These are phyloP conservation scores for Cryptococcus deneoformans DNA, from an alignment of 1,284 basidiomycete species.

Conservation along the genomic window DNA sequence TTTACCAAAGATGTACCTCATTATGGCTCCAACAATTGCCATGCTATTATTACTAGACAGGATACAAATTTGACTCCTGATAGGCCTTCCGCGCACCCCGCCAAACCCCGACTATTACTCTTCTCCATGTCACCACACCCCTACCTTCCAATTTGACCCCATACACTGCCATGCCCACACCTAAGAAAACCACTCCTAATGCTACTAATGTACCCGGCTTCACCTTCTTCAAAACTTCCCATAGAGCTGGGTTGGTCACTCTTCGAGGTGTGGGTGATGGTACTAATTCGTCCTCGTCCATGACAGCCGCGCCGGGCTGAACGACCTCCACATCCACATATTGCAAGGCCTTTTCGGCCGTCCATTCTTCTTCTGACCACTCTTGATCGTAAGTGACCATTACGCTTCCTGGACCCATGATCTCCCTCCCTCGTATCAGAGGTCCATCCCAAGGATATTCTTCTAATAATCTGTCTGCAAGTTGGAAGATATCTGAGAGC, in stretches of 20 bases:
- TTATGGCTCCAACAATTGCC: too few species aligned
- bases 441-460: slow-evolving; percentile 40
- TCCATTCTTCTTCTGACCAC: slow-evolving; percentile 3
- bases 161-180: slow-evolving; percentile 38
- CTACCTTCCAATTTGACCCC: slow-evolving; percentile 20
- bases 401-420: slow-evolving; percentile 38
- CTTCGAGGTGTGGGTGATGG: not conserved
- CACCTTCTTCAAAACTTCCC: slow-evolving; percentile 4
- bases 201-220: slow-evolving; percentile 24
- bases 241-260: too few species aligned
- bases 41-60: too few species aligned
- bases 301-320: slow-evolving; percentile 10
- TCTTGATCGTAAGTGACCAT: slow-evolving; percentile 38
- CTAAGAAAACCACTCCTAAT: slow-evolving; percentile 31
- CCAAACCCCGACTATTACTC: too few species aligned
- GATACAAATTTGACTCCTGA: too few species aligned
- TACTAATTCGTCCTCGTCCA: slow-evolving; percentile 13
- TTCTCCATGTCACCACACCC: not conserved
- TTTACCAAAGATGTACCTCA: too few species aligned
- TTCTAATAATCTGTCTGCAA: slow-evolving; percentile 37
- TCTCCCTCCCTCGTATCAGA: slow-evolving; percentile 23
- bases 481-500: slow-evolving; percentile 39
- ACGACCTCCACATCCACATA: slow-evolving; percentile 15
- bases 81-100: too few species aligned
- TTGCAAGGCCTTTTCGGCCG: slow-evolving; percentile 4